Percentiles rank a stretch among this genome's conserved stretches.
Conservation (phyloP, 306 rosid species). For the Castanea mollissima region DNA sequence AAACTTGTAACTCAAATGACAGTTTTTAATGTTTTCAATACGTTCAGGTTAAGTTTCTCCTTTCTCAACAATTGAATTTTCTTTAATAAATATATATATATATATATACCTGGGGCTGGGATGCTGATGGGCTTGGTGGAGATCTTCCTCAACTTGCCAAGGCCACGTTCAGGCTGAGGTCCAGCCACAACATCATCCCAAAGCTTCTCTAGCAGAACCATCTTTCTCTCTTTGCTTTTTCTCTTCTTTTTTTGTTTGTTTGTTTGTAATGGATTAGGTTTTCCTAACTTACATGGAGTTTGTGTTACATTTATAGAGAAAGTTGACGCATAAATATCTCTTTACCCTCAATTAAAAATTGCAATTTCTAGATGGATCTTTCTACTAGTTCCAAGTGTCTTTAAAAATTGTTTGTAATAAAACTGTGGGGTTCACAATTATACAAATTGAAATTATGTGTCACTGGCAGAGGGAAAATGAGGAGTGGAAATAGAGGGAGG, state of each 20-base stretch:
- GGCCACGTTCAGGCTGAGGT: slow-evolving; percentile 87
- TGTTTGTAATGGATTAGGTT: too few species aligned
- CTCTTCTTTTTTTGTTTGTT: background rate
- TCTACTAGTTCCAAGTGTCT: slow-evolving; percentile 30
- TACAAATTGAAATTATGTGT: background rate
- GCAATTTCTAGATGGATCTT: background rate
- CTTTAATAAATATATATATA: background rate
- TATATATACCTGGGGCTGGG: slow-evolving; percentile 24
- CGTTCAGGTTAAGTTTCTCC: too few species aligned
- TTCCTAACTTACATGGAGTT: background rate
- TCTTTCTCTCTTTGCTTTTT: background rate
- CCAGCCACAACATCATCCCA: slow-evolving; percentile 92
- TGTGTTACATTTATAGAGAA: slow-evolving; percentile 21
- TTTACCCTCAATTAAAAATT: background rate
- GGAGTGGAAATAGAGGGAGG: background rate
- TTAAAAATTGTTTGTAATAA: background rate
- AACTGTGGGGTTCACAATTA: too few species aligned
- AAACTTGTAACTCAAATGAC: too few species aligned
- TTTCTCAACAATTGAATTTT: too few species aligned
- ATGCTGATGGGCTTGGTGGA: slow-evolving; percentile 43
- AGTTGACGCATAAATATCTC: slow-evolving; percentile 36
- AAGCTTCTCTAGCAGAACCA: slow-evolving; percentile 78
- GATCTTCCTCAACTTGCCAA: slow-evolving; percentile 62
- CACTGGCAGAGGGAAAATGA: slow-evolving; percentile 8
- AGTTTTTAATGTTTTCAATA: too few species aligned